Percentiles rank a stretch among this genome's conserved stretches.
Conservation (phyloP, 768 basidiomycete species). For the Pleurotus sapidus region DNA sequence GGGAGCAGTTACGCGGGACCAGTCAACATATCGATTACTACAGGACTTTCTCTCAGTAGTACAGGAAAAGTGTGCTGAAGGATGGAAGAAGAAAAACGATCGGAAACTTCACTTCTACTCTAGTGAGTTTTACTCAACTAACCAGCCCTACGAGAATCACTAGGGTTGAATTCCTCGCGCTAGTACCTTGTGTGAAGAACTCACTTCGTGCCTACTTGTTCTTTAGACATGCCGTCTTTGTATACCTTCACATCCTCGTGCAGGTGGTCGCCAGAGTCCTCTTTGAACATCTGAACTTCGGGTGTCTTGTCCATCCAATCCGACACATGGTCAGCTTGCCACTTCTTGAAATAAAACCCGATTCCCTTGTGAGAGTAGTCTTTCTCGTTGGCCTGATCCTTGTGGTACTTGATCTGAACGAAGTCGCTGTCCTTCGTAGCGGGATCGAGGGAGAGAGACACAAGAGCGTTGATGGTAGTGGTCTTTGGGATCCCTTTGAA, state of each 20-base stretch:
- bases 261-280: conserved; percentile 6
- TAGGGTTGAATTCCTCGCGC: no score
- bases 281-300: conserved; percentile 21
- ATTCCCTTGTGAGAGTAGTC: conserved; percentile 39
- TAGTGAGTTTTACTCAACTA: no score
- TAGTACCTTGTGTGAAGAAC: neutral
- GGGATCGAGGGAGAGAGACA: conserved; percentile 35
- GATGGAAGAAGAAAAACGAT: no score
- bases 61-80: no score
- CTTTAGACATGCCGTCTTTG: neutral
- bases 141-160: no score
- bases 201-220: neutral
- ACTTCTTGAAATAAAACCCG: conserved; percentile 39
- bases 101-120: no score
- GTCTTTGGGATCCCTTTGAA: conserved; percentile 34
- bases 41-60: no score
- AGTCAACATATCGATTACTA: no score
- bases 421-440: conserved; percentile 38
- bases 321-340: conserved; percentile 29
- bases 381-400: conserved; percentile 40
- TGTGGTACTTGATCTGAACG: conserved; percentile 30
- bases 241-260: conserved; percentile 2
- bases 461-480: conserved; percentile 39
- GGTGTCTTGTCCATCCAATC: conserved; percentile 10
- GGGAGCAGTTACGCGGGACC: no score